These are phyloP conservation scores for Claviceps lovelessii DNA, from an alignment of 2,329 filamentous ascomycete genomes.

Conservation along the genomic window DNA sequence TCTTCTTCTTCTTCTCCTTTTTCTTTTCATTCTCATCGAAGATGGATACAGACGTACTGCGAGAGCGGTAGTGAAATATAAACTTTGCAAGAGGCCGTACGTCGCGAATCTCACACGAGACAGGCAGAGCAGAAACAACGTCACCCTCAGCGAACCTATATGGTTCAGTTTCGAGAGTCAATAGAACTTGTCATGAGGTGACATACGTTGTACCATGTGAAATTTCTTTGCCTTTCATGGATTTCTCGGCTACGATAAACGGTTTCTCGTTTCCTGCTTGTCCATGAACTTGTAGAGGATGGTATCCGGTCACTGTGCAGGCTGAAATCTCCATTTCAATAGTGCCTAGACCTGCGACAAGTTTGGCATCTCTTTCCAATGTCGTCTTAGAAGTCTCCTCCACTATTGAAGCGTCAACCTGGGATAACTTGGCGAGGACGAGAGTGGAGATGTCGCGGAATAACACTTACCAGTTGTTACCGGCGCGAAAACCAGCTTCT, in stretches of 20 bases:
- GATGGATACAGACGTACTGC: slow-evolving; percentile 5
- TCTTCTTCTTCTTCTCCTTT: not conserved
- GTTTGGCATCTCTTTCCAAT: not conserved
- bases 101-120: accelerated
- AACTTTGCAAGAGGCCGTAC: not conserved
- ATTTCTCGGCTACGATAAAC: slow-evolving; percentile 10
- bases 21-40: too few species aligned
- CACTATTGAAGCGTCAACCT: not conserved
- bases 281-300: accelerated
- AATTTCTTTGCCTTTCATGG: slow-evolving; percentile 14
- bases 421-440: not conserved
- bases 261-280: not conserved
- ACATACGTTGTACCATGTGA: slow-evolving; percentile 12
- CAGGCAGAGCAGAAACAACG: not conserved
- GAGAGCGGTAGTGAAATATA: slow-evolving; percentile 13
- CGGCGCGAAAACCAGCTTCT: not conserved
- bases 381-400: slow-evolving; percentile 1
- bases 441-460: not conserved
- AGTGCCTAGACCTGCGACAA: slow-evolving; percentile 6
- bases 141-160: not conserved
- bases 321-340: slow-evolving; percentile 3
- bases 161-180: not conserved
- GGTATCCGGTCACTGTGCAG: not conserved
- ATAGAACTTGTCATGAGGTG: not conserved
- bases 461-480: not conserved